These are phyloP conservation scores for Talaromyces sp. DNA, from an alignment of 2,329 filamentous ascomycete species.

Conservation along the genomic window DNA sequence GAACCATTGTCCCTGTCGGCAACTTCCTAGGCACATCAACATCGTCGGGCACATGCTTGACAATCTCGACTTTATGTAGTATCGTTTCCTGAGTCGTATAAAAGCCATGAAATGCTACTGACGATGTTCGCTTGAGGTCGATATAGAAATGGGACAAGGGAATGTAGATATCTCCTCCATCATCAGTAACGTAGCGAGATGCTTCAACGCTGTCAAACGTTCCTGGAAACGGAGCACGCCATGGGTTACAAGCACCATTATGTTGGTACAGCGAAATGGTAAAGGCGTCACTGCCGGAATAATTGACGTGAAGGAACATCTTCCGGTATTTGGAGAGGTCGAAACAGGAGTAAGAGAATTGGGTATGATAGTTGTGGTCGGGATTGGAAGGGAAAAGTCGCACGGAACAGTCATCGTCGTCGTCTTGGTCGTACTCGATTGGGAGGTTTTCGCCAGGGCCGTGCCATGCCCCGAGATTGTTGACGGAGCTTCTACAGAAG, in stretches of 20 bases:
- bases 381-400: conserved; percentile 58
- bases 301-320: conserved; percentile 63
- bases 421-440: conserved; percentile 33
- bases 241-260: conserved; percentile 58
- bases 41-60: conserved; percentile 51
- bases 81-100: conserved; percentile 52
- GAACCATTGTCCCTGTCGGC: conserved; percentile 58
- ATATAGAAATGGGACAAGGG: conserved; percentile 65
- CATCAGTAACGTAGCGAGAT: conserved; percentile 53
- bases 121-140: conserved; percentile 54
- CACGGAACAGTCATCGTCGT: conserved; percentile 50
- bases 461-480: conserved; percentile 64
- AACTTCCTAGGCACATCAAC: conserved; percentile 58
- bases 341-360: conserved; percentile 54
- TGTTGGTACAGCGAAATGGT: conserved; percentile 65
- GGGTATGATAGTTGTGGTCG: conserved; percentile 61
- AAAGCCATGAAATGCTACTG: conserved; percentile 63
- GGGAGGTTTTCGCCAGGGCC: conserved; percentile 61
- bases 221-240: conserved; percentile 59
- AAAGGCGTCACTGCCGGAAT: conserved; percentile 61
- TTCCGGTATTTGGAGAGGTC: conserved; percentile 55
- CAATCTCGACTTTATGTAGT: conserved; percentile 60
- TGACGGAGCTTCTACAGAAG: conserved; percentile 53
- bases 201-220: conserved; percentile 68
- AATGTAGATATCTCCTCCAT: conserved; percentile 57